Conservation (phyloP, 2,329 filamentous ascomycete genomes). For the Calonectria pteridis region DNA sequence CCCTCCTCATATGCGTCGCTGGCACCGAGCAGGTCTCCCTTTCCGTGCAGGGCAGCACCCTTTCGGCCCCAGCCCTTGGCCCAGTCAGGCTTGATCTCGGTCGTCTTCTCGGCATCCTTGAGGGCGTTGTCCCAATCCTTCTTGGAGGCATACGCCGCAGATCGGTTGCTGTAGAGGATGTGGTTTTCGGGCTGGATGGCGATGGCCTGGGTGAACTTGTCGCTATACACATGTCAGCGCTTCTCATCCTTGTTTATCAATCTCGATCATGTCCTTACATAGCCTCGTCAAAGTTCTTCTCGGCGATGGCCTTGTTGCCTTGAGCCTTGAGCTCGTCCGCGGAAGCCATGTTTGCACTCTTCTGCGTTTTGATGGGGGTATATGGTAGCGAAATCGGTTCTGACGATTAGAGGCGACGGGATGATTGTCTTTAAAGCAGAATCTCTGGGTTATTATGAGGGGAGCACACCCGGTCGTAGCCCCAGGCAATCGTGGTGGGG, state of each 20-base stretch:
- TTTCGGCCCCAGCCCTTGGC: constrained; percentile 96
- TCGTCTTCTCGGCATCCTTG: constrained; percentile 92
- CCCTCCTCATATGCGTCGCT: constrained; percentile 93
- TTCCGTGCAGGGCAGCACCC: constrained; percentile 89
- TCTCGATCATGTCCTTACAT: constrained; percentile 73
- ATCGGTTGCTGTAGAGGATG: constrained; percentile 98
- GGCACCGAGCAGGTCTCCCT: constrained; percentile 86
- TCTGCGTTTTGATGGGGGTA: constrained; percentile 14
- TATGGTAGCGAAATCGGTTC: constrained; percentile 21
- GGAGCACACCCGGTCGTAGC: constrained; percentile 34
- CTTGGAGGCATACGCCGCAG: constrained; percentile 88
- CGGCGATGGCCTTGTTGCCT: constrained; percentile 98
- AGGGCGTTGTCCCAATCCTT: constrained; percentile 88
- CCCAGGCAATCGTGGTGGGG: constrained; percentile 46
- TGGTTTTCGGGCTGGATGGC: constrained; percentile 90
- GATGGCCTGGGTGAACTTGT: constrained; percentile 96
- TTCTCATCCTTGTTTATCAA: neutral
- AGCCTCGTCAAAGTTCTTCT: constrained; percentile 96
- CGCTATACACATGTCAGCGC: constrained; percentile 63
- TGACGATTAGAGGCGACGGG: constrained; percentile 14
- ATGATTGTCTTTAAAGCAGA: constrained; percentile 28
- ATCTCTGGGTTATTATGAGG: constrained; percentile 31
- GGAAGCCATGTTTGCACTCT: constrained; percentile 61
- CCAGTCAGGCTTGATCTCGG: constrained; percentile 97
- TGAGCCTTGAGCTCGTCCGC: constrained; percentile 91